Evolutionary conservation across 2,329 filamentous ascomycete genomes (phyloP).

Genomic region (Ambrosiella xylebori): DNA sequence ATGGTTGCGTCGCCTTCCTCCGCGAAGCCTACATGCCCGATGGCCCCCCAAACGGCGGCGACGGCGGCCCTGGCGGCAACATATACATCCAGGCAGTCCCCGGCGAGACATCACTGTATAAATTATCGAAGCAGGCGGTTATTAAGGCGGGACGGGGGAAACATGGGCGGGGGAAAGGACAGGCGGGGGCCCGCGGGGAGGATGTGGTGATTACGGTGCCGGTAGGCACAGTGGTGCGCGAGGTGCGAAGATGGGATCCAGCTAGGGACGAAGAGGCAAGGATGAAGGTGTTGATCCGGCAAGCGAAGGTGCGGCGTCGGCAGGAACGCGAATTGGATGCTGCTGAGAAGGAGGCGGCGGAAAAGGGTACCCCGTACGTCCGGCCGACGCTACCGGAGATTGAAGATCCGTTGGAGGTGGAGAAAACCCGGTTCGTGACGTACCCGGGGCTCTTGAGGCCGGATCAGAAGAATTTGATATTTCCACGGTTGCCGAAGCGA

Average conservation of each 20-base stretch:
- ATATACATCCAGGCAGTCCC: constrained; percentile 87
- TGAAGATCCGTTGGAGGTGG: constrained; percentile 24
- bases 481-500: constrained; percentile 35
- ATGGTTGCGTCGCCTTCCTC: constrained; percentile 87
- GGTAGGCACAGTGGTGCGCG: constrained; percentile 76
- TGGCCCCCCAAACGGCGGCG: constrained; percentile 84
- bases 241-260: constrained; percentile 64
- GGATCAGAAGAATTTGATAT: constrained; percentile 40
- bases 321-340: constrained; percentile 22
- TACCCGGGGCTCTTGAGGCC: constrained; percentile 62
- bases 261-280: constrained; percentile 43
- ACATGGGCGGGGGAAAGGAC: constrained; percentile 57
- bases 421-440: constrained; percentile 63
- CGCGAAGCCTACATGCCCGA: constrained; percentile 79
- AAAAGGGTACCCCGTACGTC: constrained; percentile 13
- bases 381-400: constrained; percentile 6
- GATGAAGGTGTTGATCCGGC: constrained; percentile 19
- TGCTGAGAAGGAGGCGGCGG: constrained; percentile 10
- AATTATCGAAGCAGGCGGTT: constrained; percentile 61
- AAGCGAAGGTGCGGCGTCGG: constrained; percentile 20
- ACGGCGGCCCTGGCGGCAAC: constrained; percentile 80
- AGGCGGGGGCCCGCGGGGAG: constrained; percentile 62
- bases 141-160: constrained; percentile 60
- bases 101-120: constrained; percentile 84
- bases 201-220: constrained; percentile 82